phyloP scores from a whole-genome alignment of 345 rosid species.

The Populus nigra region DNA sequence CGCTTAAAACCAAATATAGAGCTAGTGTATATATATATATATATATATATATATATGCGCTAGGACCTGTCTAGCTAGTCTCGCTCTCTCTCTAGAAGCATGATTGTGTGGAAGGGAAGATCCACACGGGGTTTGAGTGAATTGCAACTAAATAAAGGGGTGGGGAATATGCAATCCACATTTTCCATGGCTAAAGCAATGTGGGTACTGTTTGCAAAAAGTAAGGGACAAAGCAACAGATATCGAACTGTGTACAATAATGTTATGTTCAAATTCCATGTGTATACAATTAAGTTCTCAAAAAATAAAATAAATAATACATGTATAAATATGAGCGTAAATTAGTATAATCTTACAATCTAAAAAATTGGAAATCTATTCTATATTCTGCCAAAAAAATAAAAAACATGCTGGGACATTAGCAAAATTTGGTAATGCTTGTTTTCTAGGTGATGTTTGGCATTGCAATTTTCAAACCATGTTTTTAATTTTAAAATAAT shows the following conservation, averaged over 20 bases:
- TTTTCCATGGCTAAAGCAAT: constrained; percentile 46
- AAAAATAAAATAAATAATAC: not conserved
- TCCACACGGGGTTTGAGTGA: constrained; percentile 29
- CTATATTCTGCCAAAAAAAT: not conserved
- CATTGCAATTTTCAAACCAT: not conserved
- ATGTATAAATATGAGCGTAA: too few relatives aligned
- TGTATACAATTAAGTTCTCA: not conserved
- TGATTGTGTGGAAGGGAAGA: constrained; percentile 18
- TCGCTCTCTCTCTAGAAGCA: constrained; percentile 12
- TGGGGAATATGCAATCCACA: constrained; percentile 42
- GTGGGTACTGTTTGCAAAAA: constrained; percentile 13
- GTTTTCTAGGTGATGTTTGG: not conserved
- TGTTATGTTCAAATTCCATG: not conserved
- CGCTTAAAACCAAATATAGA: not conserved
- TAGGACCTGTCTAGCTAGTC: not conserved
- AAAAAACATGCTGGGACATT: not conserved
- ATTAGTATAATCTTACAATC: too few relatives aligned
- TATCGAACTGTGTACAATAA: not conserved
- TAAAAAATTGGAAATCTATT: not conserved
- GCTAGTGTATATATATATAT: not conserved
- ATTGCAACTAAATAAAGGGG: constrained; percentile 26
- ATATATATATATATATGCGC: not conserved
- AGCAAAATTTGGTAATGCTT: not conserved
- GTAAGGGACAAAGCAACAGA: not conserved
- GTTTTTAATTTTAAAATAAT: too few relatives aligned